Base-by-base conservation (phyloP, 352 stramenopile genomes). In the Phytophthora fragariae region DNA sequence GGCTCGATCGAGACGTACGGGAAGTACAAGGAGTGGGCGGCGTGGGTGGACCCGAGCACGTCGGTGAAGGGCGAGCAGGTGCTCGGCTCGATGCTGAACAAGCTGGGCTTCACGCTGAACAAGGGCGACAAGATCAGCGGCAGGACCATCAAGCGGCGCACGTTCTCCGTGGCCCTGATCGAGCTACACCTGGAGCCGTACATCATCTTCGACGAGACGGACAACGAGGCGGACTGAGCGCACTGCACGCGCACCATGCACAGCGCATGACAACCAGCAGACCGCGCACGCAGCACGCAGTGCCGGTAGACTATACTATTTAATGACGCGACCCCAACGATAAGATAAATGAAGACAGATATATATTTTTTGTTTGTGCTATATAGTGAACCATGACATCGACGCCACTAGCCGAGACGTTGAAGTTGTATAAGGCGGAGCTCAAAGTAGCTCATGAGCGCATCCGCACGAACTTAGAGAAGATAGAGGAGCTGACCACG, bases 281-380 rank as follows among this genome's bases (percentile, higher is more conserved):
- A 52, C 44, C 44, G 44, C 7, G 17, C 44, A 52, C 44, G 44
- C 44, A 52, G 44, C 9, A 52, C n/a, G 44, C 44, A 52, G 44
- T 52, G 44, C 44, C 44, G 44, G 44, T 52, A 52, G 44, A 52
- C 15, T 52, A 52, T 17, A 52, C 15, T 52, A 52, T 52, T 52
- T 52, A 52, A 52, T 24, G 44, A 52, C 44, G 15, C 44, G 44
- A 52, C 44, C 44, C 44, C n/a, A 24, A 44, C 44, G 15, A 52
- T 52, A 52, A 27, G 15, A 52, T 9, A 19, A 8, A 24, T 52
- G 7, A 52, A 19, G 44, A 8, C 44, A 24, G 15, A 24, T 52
- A 24, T 52, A 12, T 24, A 27, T 52, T 52, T 52, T 52, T 15
- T 52, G 37, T 11, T 52, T 15, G 44, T 24, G 5, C 15, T 52